Evolutionary conservation across 2,329 filamentous ascomycete genomes (phyloP).

Genomic region (Chrysosporium keratinophilum): DNA sequence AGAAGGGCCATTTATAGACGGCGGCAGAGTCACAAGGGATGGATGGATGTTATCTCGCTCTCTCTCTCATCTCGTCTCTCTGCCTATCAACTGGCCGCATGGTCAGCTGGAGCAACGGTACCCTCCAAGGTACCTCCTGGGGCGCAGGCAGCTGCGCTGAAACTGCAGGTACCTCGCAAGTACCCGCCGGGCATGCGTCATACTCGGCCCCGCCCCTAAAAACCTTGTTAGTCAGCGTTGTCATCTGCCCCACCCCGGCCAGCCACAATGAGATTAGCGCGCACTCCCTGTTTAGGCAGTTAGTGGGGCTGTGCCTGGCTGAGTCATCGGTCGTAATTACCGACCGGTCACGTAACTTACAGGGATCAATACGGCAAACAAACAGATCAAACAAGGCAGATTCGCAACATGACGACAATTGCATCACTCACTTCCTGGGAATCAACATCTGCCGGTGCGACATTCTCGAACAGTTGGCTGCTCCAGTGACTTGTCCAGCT

Average conservation of each 20-base stretch:
- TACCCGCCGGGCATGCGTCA: constrained; percentile 6
- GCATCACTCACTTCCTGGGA: no score
- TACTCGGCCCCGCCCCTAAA: not conserved
- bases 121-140: not conserved
- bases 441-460: no score
- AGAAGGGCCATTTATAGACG: not conserved
- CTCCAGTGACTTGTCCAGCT: no score
- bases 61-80: not conserved
- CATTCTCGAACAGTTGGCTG: no score
- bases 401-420: no score
- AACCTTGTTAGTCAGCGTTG: constrained; percentile 1
- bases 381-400: no score
- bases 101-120: not conserved
- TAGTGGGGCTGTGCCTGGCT: not conserved
- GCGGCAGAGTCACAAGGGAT: no score
- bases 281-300: not conserved
- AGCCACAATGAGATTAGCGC: not conserved
- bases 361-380: no score
- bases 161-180: not conserved
- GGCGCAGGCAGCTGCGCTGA: not conserved
- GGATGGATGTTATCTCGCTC: no score
- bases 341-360: no score
- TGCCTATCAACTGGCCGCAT: not conserved
- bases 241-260: constrained; percentile 6
- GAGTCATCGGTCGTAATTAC: not conserved